These are phyloP conservation scores for Hura crepitans DNA, from an alignment of 441 rosid species.

Conservation along the genomic window DNA sequence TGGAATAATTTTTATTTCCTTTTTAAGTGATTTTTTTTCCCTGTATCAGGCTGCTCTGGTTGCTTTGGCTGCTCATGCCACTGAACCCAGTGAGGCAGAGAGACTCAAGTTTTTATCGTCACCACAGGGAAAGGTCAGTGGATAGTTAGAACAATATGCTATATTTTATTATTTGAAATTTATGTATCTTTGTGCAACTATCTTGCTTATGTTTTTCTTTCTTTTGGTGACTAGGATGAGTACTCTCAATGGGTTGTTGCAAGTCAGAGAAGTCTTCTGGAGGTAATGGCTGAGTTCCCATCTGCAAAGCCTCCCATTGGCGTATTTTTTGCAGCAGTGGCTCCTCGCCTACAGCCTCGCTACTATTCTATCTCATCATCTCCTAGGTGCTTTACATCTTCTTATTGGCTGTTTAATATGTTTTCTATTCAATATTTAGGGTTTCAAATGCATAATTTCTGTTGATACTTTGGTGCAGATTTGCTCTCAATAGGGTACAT, in stretches of 20 bases:
- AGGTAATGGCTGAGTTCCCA: conserved; percentile 87
- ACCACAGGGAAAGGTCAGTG: conserved; percentile 67
- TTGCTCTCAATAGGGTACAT: conserved; percentile 61
- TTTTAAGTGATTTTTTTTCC: too few relatives aligned
- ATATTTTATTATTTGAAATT: conserved; percentile 12
- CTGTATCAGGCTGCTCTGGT: conserved; percentile 59
- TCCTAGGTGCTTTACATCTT: conserved; percentile 50
- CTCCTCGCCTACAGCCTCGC: conserved; percentile 88
- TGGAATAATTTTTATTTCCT: not conserved
- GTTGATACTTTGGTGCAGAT: conserved; percentile 38
- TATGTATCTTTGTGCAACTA: conserved; percentile 9
- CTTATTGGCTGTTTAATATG: conserved; percentile 3
- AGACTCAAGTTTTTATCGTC: conserved; percentile 63
- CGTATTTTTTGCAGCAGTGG: conserved; percentile 85
- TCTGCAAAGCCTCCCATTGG: conserved; percentile 84
- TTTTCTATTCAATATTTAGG: conserved; percentile 6
- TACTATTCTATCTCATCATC: conserved; percentile 94
- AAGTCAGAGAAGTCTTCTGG: conserved; percentile 89
- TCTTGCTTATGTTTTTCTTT: conserved; percentile 8
- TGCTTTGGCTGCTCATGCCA: conserved; percentile 85
- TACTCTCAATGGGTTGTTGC: conserved; percentile 75
- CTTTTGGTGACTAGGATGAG: conserved; percentile 50
- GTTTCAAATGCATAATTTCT: conserved; percentile 11
- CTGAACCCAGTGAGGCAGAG: conserved; percentile 67
- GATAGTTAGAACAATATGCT: conserved; percentile 16